Evolutionary conservation across 2,329 filamentous ascomycete genomes (phyloP).

Genomic region (Zymoseptoria passerinii): DNA sequence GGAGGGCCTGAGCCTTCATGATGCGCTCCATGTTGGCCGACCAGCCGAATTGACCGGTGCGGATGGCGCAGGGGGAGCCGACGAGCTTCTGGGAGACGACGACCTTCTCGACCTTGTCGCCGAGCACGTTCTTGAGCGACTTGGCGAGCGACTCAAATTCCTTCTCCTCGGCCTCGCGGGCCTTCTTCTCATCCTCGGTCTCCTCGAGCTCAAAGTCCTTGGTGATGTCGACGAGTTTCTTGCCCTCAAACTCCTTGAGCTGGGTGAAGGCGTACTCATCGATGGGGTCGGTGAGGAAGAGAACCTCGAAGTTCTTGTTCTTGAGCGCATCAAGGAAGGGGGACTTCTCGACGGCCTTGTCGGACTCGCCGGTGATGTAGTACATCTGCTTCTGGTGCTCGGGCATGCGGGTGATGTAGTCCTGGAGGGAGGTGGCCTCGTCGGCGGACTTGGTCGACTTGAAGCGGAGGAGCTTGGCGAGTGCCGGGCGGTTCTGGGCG

Average conservation of each 20-base stretch:
- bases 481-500: conserved; percentile 83
- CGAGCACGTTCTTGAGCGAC: conserved; percentile 97
- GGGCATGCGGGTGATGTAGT: conserved; percentile 99
- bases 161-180: conserved; percentile 95
- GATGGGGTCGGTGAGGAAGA: conserved; percentile 98
- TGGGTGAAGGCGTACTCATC: conserved; percentile 99
- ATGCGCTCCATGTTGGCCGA: conserved; percentile 99
- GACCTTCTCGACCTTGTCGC: conserved; percentile 99
- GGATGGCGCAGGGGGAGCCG: conserved; percentile 92
- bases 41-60: conserved; percentile 99
- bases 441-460: conserved; percentile 99
- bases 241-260: conserved; percentile 99
- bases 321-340: conserved; percentile 98
- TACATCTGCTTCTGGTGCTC: conserved; percentile 99
- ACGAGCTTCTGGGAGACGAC: conserved; percentile 97
- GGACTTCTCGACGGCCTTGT: conserved; percentile 96
- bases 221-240: conserved; percentile 99
- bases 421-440: conserved; percentile 86
- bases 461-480: conserved; percentile 98
- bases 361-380: conserved; percentile 99
- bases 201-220: conserved; percentile 99
- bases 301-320: conserved; percentile 98
- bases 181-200: conserved; percentile 97
- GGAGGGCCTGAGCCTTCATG: conserved; percentile 99
- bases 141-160: conserved; percentile 92